Percentiles rank a stretch among this genome's conserved stretches.
Evolutionary conservation across 2,329 filamentous ascomycete species (phyloP).

Genomic region (Curvularia verruculosa): DNA sequence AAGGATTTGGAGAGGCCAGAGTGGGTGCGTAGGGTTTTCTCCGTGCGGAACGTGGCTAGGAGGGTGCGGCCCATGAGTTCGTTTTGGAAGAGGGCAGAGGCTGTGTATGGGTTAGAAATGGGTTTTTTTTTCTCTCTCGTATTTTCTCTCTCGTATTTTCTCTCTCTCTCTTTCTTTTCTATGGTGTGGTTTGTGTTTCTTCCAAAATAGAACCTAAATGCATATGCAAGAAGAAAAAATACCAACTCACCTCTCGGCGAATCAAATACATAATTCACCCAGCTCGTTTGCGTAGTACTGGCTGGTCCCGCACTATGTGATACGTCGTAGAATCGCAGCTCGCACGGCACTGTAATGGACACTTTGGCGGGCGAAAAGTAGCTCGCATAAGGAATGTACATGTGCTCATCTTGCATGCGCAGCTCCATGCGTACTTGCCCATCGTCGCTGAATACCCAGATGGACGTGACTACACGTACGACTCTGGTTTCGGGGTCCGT

Average conservation of each 20-base stretch:
- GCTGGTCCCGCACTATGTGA: slow-evolving; percentile 42
- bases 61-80: slow-evolving; percentile 55
- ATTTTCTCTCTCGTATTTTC: background rate
- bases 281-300: slow-evolving; percentile 50
- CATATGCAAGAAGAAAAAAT: background rate
- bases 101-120: slow-evolving; percentile 18
- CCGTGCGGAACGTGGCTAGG: slow-evolving; percentile 51
- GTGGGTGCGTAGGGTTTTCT: slow-evolving; percentile 54
- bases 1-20: slow-evolving; percentile 51
- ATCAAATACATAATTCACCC: slow-evolving; percentile 55
- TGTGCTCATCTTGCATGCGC: slow-evolving; percentile 48
- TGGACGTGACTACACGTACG: slow-evolving; percentile 50
- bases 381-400: slow-evolving; percentile 54
- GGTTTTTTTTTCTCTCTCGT: too few relatives aligned
- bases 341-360: slow-evolving; percentile 47
- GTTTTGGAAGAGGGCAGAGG: slow-evolving; percentile 53
- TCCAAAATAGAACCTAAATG: too few relatives aligned
- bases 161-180: background rate
- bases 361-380: slow-evolving; percentile 56
- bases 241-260: slow-evolving; percentile 31
- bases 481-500: slow-evolving; percentile 40
- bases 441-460: slow-evolving; percentile 55
- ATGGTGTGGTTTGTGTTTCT: too few relatives aligned
- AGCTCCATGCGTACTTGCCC: slow-evolving; percentile 52
- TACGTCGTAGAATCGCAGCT: slow-evolving; percentile 50